phyloP scores from a whole-genome alignment of 345 rosid species.

The Gynandropsis gynandra region DNA sequence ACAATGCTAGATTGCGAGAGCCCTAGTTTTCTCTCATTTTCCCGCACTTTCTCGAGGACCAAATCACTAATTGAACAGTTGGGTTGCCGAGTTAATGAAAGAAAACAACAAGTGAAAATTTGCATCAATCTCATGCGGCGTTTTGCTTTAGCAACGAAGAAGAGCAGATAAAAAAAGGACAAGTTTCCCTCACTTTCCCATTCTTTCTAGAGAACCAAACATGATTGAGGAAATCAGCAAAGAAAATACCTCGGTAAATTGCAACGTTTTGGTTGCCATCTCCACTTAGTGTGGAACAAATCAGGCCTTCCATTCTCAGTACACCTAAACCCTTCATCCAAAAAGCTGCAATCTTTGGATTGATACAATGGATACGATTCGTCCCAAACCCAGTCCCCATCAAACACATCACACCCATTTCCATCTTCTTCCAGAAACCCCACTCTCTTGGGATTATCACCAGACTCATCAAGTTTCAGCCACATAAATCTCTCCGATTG shows the following conservation, averaged over 20 bases:
- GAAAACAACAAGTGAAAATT: neutral
- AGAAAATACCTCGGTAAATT: slow-evolving; percentile 64
- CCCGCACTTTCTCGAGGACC: neutral
- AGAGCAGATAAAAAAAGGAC: neutral
- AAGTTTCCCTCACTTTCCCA: neutral
- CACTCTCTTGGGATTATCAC: slow-evolving; percentile 27
- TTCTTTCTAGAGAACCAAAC: neutral
- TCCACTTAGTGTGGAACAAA: slow-evolving; percentile 77
- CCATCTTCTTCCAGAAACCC: slow-evolving; percentile 58
- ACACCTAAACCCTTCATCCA: slow-evolving; percentile 85
- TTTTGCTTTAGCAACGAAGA: neutral
- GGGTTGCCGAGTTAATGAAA: neutral
- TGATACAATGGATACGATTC: slow-evolving; percentile 78
- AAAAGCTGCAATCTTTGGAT: slow-evolving; percentile 68
- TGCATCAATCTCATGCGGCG: neutral
- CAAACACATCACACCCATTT: slow-evolving; percentile 59
- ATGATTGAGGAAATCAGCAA: neutral
- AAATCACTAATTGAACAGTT: neutral
- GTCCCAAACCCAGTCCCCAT: slow-evolving; percentile 97
- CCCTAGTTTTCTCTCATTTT: neutral
- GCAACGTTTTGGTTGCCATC: slow-evolving; percentile 90
- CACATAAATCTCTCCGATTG: slow-evolving; percentile 56
- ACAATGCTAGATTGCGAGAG: too few relatives aligned
- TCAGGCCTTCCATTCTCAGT: slow-evolving; percentile 86
- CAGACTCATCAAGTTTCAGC: slow-evolving; percentile 41